Conservation (phyloP, 2,329 filamentous ascomycete species). For the Hymenoscyphus linearis region DNA sequence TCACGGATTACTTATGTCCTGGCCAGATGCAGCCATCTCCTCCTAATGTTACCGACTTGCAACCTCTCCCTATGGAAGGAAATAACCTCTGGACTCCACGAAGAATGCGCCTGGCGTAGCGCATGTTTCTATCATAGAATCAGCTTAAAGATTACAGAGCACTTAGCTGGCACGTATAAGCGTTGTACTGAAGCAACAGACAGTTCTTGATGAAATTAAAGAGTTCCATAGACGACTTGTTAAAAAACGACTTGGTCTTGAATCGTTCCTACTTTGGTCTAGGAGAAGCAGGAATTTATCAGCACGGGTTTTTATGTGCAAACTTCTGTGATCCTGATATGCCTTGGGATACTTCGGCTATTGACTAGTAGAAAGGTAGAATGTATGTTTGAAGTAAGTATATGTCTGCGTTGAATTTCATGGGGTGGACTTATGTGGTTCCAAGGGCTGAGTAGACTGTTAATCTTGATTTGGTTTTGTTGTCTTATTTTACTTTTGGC, state of each 20-base stretch:
- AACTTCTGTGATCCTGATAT: background rate
- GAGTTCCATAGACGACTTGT: background rate
- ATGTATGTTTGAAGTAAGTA: background rate
- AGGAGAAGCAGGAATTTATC: background rate
- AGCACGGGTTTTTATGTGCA: background rate
- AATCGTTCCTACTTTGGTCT: background rate
- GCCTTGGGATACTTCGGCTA: background rate
- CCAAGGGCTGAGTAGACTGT: background rate
- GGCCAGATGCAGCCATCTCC: background rate
- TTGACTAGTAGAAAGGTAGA: background rate
- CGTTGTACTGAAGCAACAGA: too few relatives aligned
- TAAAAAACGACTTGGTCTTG: background rate
- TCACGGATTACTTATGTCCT: background rate
- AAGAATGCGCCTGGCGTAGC: background rate
- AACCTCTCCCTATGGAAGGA: too few relatives aligned
- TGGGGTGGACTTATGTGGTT: background rate
- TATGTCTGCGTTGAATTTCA: background rate
- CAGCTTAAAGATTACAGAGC: background rate
- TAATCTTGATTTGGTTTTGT: background rate
- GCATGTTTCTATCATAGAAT: background rate
- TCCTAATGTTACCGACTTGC: too few relatives aligned
- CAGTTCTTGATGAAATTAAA: background rate
- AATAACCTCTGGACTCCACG: background rate
- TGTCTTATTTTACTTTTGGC: background rate
- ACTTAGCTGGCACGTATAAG: background rate